phyloP scores from a whole-genome alignment of 768 basidiomycete species.

The Boletus rubescentipes region DNA sequence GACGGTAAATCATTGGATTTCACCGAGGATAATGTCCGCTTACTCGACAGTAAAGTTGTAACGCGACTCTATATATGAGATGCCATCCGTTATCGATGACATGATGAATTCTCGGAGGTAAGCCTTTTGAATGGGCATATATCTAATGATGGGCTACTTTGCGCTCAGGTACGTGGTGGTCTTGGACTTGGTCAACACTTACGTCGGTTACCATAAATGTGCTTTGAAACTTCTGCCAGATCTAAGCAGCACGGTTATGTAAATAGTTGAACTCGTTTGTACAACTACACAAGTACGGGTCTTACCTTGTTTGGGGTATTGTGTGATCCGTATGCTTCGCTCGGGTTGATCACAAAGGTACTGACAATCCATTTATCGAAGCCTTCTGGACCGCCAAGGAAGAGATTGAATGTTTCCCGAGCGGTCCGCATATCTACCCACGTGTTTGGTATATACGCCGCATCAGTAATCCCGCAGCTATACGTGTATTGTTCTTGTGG shows the following conservation, averaged over 20 bases:
- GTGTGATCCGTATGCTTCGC: conserved; percentile 44
- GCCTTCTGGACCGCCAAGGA: conserved; percentile 38
- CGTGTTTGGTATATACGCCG: conserved; percentile 25
- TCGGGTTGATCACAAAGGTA: conserved; percentile 41
- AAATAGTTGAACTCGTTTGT: background rate
- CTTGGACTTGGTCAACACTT: conserved; percentile 11
- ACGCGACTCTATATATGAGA: conserved; percentile 45
- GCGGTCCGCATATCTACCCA: conserved; percentile 40
- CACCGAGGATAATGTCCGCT: background rate
- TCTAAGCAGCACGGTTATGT: conserved; percentile 9
- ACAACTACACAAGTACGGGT: background rate
- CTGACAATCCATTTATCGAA: conserved; percentile 44
- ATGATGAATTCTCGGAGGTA: conserved; percentile 34
- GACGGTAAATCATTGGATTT: background rate
- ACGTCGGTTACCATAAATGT: conserved; percentile 20
- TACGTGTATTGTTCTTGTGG: conserved; percentile 23
- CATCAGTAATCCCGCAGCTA: conserved; percentile 27
- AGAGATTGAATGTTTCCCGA: conserved; percentile 33
- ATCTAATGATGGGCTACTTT: conserved; percentile 29
- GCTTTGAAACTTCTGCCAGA: conserved; percentile 23
- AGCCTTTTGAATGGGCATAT: conserved; percentile 19
- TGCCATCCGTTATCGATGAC: conserved; percentile 44
- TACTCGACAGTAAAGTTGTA: conserved; percentile 41
- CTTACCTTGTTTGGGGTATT: conserved; percentile 41
- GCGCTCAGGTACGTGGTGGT: background rate